Evolutionary conservation across 2,329 filamentous ascomycete species (phyloP).

Genomic region (Aureobasidium vineae): DNA sequence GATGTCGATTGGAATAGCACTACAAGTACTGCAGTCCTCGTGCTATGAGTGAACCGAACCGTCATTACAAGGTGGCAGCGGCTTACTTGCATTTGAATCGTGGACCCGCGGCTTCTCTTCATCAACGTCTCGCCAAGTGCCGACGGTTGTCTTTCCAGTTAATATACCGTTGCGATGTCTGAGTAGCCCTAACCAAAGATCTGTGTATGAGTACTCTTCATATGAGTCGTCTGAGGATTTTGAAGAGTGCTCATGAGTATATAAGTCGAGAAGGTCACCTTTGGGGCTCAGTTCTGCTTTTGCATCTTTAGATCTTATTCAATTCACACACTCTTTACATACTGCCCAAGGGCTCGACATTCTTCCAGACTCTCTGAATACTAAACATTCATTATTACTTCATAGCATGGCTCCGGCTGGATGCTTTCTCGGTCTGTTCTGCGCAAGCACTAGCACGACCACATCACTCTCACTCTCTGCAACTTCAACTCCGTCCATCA

Average conservation of each 20-base stretch:
- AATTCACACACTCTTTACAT: not conserved
- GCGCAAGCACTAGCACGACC: not conserved
- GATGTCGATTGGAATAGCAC: not conserved
- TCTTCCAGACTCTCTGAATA: not conserved
- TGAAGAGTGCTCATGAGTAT: slow-evolving; percentile 6
- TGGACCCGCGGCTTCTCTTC: not conserved
- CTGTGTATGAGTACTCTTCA: not conserved
- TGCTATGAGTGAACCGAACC: not conserved
- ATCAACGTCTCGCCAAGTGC: slow-evolving; percentile 8
- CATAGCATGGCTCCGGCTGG: not conserved
- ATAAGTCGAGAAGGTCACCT: not conserved
- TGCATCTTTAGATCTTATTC: not conserved
- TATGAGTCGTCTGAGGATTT: not conserved
- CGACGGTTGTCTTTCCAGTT: slow-evolving; percentile 8
- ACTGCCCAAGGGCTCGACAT: not conserved
- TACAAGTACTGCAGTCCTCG: not conserved
- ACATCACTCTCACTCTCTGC: not conserved
- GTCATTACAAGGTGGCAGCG: not conserved
- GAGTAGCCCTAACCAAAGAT: not conserved
- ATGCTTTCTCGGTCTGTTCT: slow-evolving; percentile 10
- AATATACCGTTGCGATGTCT: slow-evolving; percentile 18
- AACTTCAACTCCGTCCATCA: not conserved
- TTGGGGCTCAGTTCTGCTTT: not conserved
- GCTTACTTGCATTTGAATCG: not conserved
- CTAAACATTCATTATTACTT: slow-evolving; percentile 6